A percentile compares a stretch with the other conserved stretches of the same genome.
Conservation (phyloP, 2,329 filamentous ascomycete genomes). For the Penicillium carneum region DNA sequence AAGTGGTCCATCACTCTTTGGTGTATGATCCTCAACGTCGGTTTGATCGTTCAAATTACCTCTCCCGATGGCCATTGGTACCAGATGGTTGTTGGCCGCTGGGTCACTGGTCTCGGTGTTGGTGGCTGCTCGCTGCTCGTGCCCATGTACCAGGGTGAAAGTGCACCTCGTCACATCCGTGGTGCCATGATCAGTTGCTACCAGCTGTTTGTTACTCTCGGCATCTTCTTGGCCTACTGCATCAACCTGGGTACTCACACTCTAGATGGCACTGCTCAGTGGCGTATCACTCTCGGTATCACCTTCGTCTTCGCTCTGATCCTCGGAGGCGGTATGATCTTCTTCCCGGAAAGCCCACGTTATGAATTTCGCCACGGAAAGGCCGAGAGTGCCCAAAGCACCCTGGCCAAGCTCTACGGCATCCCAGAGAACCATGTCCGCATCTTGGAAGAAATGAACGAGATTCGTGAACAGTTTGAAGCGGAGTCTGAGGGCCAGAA, state of each 20-base stretch:
- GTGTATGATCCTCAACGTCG: slow-evolving; percentile 52
- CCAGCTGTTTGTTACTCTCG: slow-evolving; percentile 58
- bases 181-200: slow-evolving; percentile 57
- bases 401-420: slow-evolving; percentile 63
- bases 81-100: slow-evolving; percentile 54
- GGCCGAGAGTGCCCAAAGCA: slow-evolving; percentile 59
- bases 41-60: slow-evolving; percentile 55
- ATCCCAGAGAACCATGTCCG: slow-evolving; percentile 62
- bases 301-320: slow-evolving; percentile 65
- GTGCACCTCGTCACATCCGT: slow-evolving; percentile 55
- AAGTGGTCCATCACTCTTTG: slow-evolving; percentile 54
- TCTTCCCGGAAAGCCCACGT: slow-evolving; percentile 65
- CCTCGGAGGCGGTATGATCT: slow-evolving; percentile 63
- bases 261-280: slow-evolving; percentile 54
- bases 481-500: slow-evolving; percentile 55
- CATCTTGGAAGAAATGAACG: slow-evolving; percentile 61
- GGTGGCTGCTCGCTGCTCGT: slow-evolving; percentile 55
- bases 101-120: slow-evolving; percentile 55
- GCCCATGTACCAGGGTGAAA: slow-evolving; percentile 58
- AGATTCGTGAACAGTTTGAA: slow-evolving; percentile 65
- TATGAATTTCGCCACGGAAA: slow-evolving; percentile 65
- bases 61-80: slow-evolving; percentile 49
- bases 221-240: slow-evolving; percentile 56
- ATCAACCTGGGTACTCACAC: slow-evolving; percentile 56
- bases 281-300: slow-evolving; percentile 62